A percentile compares a stretch with the other conserved stretches of the same genome.
Conservation (phyloP, 192 early-diverging fungal genomes). For the Phlyctochytrium planicorne region DNA sequence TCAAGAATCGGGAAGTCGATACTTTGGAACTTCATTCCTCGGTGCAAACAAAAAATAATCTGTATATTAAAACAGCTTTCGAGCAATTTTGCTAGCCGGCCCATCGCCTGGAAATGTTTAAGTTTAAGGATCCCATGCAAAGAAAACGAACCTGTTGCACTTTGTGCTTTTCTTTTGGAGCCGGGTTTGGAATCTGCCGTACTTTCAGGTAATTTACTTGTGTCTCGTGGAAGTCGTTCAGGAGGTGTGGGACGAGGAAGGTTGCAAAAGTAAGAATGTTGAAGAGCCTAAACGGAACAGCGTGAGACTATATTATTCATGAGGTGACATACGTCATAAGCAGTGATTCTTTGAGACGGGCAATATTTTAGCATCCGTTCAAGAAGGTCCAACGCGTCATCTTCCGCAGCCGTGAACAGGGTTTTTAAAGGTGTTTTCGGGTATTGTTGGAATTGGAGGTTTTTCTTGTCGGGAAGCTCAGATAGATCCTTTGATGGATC, state of each 20-base stretch:
- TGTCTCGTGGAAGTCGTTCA: background rate
- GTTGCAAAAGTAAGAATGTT: background rate
- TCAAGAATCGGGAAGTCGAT: background rate
- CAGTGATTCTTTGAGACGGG: constrained; percentile 76
- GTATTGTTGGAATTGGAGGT: constrained; percentile 69
- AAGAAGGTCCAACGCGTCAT: constrained; percentile 82
- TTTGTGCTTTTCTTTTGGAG: too few relatives aligned
- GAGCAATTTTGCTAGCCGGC: too few relatives aligned
- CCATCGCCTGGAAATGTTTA: too few relatives aligned
- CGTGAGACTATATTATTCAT: background rate
- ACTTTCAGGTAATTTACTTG: too few relatives aligned
- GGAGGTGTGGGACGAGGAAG: background rate
- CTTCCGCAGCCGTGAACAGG: constrained; percentile 81
- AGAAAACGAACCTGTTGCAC: too few relatives aligned
- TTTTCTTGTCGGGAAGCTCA: constrained; percentile 28
- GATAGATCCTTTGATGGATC: constrained; percentile 17
- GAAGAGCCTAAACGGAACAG: background rate
- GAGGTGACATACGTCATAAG: constrained; percentile 60
- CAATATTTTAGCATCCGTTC: constrained; percentile 85
- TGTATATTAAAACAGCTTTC: background rate
- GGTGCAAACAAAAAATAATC: background rate
- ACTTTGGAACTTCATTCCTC: background rate
- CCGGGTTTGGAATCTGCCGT: too few relatives aligned
- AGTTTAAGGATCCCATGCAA: too few relatives aligned
- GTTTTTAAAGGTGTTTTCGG: constrained; percentile 68